Evolutionary conservation across 192 early-diverging fungal genomes (phyloP).

Genomic region (Backusella tuberculispora): DNA sequence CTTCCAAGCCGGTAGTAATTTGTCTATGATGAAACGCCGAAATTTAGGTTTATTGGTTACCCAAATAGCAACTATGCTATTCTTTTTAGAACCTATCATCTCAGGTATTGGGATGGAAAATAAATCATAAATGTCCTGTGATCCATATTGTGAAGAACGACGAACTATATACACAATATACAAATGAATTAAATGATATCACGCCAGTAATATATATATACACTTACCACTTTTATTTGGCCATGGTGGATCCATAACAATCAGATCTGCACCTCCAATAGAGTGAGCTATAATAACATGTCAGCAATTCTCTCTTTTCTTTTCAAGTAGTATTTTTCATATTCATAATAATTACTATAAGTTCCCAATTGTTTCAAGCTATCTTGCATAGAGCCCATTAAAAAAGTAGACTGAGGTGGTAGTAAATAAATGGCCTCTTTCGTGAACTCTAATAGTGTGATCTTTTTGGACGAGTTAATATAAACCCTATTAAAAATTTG

Average conservation of each 20-base stretch:
- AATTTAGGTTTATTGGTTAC: slow-evolving; percentile 72
- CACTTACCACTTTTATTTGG: slow-evolving; percentile 61
- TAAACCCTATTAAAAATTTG: slow-evolving; percentile 18
- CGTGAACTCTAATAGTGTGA: slow-evolving; percentile 4
- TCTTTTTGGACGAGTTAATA: not conserved
- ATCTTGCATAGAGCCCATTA: slow-evolving; percentile 31
- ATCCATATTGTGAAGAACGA: slow-evolving; percentile 57
- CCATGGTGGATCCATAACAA: slow-evolving; percentile 74
- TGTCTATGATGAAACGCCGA: slow-evolving; percentile 60
- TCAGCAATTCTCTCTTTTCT: not conserved
- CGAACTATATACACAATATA: slow-evolving; percentile 29
- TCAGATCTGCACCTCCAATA: slow-evolving; percentile 46
- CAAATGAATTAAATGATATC: not conserved
- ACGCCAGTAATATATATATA: too few relatives aligned
- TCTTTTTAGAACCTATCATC: slow-evolving; percentile 37
- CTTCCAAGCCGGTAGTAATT: slow-evolving; percentile 69
- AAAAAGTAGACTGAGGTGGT: slow-evolving; percentile 20
- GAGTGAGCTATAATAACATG: slow-evolving; percentile 24
- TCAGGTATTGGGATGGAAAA: slow-evolving; percentile 62
- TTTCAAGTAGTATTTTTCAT: not conserved
- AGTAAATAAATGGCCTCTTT: slow-evolving; percentile 16
- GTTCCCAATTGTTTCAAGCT: slow-evolving; percentile 22
- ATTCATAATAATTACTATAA: slow-evolving; percentile 4
- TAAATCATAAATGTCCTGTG: slow-evolving; percentile 66
- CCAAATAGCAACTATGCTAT: slow-evolving; percentile 63